phyloP scores from a whole-genome alignment of 2,329 filamentous ascomycete species.

The Fusarium succisae region DNA sequence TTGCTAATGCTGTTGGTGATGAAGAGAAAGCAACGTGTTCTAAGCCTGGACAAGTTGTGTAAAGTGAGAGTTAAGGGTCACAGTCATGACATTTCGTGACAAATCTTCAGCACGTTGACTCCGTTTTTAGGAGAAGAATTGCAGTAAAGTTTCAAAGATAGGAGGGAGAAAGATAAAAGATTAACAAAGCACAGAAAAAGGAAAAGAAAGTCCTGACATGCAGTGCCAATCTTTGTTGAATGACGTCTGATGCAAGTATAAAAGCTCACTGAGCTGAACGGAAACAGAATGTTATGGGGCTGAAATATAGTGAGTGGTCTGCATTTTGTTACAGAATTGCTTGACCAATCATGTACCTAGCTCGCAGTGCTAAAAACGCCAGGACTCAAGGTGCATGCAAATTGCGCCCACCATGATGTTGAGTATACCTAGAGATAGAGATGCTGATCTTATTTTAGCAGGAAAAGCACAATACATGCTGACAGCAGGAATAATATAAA shows the following conservation, averaged over 20 bases:
- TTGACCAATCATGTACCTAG: neutral
- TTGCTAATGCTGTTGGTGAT: neutral
- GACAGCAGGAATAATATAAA: neutral
- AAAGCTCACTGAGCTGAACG: neutral
- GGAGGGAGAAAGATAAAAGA: neutral
- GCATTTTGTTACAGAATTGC: neutral
- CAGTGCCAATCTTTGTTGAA: neutral
- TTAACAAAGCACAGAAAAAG: neutral
- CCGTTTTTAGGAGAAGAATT: no score
- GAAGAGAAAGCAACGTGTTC: constrained; percentile 37
- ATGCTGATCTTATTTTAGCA: neutral
- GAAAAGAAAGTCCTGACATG: neutral
- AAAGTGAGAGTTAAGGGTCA: neutral
- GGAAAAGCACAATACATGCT: neutral
- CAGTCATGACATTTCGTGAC: neutral
- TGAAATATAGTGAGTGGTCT: neutral
- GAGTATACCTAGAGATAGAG: neutral
- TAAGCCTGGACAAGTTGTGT: constrained; percentile 1
- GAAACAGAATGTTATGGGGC: neutral
- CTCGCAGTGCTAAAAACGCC: neutral
- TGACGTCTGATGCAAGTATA: constrained; percentile 13
- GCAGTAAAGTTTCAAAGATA: neutral
- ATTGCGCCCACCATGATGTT: neutral
- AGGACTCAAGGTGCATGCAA: neutral
- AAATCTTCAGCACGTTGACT: neutral